Base-by-base conservation (phyloP, 495 filamentous ascomycete genomes). In the Lasiosphaeria ovina region DNA sequence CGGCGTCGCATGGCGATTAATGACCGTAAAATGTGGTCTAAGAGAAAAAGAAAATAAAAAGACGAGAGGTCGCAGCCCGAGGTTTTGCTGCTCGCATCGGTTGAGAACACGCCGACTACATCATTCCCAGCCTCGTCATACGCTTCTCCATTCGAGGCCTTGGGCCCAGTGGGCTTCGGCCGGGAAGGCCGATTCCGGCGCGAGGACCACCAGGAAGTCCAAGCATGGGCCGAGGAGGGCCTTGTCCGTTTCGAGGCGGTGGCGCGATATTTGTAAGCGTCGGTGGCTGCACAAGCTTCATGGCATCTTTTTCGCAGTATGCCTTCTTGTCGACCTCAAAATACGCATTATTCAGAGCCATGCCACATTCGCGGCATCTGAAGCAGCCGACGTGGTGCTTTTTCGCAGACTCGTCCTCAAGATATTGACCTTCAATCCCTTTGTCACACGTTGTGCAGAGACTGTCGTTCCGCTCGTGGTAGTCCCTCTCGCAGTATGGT, bases 341-440 rank as follows among this genome's bases (percentile, higher is more conserved):
- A 55, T 85, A 84, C n/a, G 89, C 88, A 38, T 89, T 83, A 55
- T 82, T 78, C 12, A 92, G 76, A 16, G 79, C 75, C 50, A 72
- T 66, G 61, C 78, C 78, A 70, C 85, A 85, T 67, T 85, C 84
- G 33, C 81, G 81, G 72, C 94, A 98, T 57, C 84, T 87, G 71
- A 98, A 89, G 70, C 94, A 98, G 14, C 81, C 74, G 0, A 90
- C 85, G 73, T 98, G 94, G 74, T 93, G 95, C 69, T 96, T 96
- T 56, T 83, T 83, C 49, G 82, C 74, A 48, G 81, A 75, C 47
- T 89, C 86, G 11, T 92, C 96, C 68, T 96, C 92, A n/a, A 98
- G 82, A 67, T 95, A 98, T 62, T 93, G 85, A 3, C 94, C 94
- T 69, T 98, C 94, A 66, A 98, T 98, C 10, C 94, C 94, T 14